Conservation (phyloP, 805 yeast species). For the Metschnikowia gelsemii region DNA sequence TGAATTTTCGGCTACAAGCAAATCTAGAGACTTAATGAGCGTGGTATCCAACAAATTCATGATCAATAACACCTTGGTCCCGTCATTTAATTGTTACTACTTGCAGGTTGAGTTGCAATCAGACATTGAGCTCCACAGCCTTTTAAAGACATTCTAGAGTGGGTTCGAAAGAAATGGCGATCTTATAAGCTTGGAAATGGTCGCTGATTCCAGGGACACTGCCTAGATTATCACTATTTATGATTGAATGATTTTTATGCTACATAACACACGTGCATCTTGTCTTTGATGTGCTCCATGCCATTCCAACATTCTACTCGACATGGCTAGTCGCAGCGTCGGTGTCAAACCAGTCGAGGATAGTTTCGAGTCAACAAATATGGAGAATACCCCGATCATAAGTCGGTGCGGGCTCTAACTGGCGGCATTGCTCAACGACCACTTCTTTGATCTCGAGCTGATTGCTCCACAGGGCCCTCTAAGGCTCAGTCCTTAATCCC, state of each 20-base stretch:
- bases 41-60: conserved; percentile 30
- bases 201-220: conserved; percentile 17
- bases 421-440: too few species aligned
- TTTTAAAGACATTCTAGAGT: conserved; percentile 25
- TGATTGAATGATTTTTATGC: conserved; percentile 2
- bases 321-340: too few species aligned
- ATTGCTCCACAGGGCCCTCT: too few species aligned
- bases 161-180: conserved; percentile 28
- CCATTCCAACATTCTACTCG: too few species aligned
- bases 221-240: neutral
- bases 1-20: conserved; percentile 25
- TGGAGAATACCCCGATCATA: too few species aligned
- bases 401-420: too few species aligned
- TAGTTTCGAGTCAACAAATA: too few species aligned
- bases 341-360: too few species aligned
- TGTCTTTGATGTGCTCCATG: too few species aligned
- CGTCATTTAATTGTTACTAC: conserved; percentile 32
- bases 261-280: too few species aligned
- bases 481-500: too few species aligned
- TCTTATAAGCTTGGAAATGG: conserved; percentile 21
- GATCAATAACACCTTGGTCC: conserved; percentile 17
- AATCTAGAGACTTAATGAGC: conserved; percentile 26
- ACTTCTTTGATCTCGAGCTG: too few species aligned
- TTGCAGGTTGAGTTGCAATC: conserved; percentile 26
- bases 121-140: conserved; percentile 19